Percentiles rank a stretch among this genome's conserved stretches.
These are phyloP conservation scores for Rhodotorula diobovata DNA, from an alignment of 768 basidiomycete species.

Conservation along the genomic window DNA sequence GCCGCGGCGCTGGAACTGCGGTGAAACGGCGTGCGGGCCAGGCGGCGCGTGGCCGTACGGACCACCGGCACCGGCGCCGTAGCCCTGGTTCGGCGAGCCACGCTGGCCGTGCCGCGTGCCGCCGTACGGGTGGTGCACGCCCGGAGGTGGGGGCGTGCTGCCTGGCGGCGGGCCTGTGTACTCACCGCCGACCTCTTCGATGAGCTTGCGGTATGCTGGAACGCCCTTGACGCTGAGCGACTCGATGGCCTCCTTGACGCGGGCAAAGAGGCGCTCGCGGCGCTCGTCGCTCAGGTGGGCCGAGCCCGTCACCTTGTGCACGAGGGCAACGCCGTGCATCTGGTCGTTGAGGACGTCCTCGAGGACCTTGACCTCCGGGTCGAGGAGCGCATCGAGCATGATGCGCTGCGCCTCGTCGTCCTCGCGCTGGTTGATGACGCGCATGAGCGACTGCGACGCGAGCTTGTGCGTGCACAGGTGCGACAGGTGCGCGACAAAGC, in stretches of 20 bases:
- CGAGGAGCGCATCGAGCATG: conserved; percentile 83
- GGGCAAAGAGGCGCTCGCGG: conserved; percentile 69
- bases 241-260: conserved; percentile 82
- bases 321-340: conserved; percentile 89
- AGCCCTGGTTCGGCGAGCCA: neutral
- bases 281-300: conserved; percentile 70
- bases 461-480: conserved; percentile 97
- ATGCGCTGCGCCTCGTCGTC: conserved; percentile 82
- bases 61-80: neutral
- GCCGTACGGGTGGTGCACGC: neutral
- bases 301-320: conserved; percentile 86
- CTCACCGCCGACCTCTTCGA: conserved; percentile 89
- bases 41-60: neutral
- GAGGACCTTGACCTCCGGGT: conserved; percentile 78
- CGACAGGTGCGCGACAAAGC: conserved; percentile 91
- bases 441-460: conserved; percentile 86
- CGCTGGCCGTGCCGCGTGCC: neutral
- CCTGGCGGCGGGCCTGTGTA: conserved; percentile 49
- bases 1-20: neutral
- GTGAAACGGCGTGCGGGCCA: neutral
- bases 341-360: conserved; percentile 93
- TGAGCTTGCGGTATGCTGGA: conserved; percentile 84
- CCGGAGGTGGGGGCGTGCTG: neutral
- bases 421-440: conserved; percentile 93
- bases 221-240: conserved; percentile 89